Evolutionary conservation across 169 alveolate genomes (phyloP).

Genomic region (Cryptosporidium sp.): DNA sequence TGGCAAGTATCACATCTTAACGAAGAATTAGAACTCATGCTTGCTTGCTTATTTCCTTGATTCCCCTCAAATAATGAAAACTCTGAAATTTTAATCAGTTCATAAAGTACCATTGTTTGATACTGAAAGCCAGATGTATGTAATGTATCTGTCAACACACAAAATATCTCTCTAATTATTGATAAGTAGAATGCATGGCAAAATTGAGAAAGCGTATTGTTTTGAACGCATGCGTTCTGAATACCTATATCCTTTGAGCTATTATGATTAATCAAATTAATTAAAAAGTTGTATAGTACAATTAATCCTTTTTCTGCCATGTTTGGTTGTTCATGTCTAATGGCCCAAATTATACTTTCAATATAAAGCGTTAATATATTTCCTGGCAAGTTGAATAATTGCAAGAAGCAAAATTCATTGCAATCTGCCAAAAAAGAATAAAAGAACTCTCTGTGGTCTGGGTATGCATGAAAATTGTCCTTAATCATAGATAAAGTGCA

Average conservation of each 20-base stretch:
- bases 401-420: slow-evolving; percentile 84
- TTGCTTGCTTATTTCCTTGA: slow-evolving; percentile 21
- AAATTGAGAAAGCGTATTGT: slow-evolving; percentile 76
- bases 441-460: slow-evolving; percentile 91
- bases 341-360: slow-evolving; percentile 90
- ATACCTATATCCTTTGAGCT: slow-evolving; percentile 77
- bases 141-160: slow-evolving; percentile 90
- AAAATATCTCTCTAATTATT: slow-evolving; percentile 87
- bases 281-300: slow-evolving; percentile 82
- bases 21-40: neutral
- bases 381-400: slow-evolving; percentile 84
- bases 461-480: slow-evolving; percentile 90
- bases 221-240: slow-evolving; percentile 67
- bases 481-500: slow-evolving; percentile 91
- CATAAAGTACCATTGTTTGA: slow-evolving; percentile 86
- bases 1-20: slow-evolving; percentile 20
- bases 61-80: slow-evolving; percentile 80
- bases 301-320: slow-evolving; percentile 91
- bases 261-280: slow-evolving; percentile 78
- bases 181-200: slow-evolving; percentile 87
- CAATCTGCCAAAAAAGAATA: slow-evolving; percentile 87
- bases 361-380: slow-evolving; percentile 85
- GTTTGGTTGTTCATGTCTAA: slow-evolving; percentile 92
- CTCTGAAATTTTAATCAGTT: slow-evolving; percentile 81
- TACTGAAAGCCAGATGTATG: slow-evolving; percentile 91